Base-by-base conservation (phyloP, 148 eudicot species). In the Oxyria digyna region DNA sequence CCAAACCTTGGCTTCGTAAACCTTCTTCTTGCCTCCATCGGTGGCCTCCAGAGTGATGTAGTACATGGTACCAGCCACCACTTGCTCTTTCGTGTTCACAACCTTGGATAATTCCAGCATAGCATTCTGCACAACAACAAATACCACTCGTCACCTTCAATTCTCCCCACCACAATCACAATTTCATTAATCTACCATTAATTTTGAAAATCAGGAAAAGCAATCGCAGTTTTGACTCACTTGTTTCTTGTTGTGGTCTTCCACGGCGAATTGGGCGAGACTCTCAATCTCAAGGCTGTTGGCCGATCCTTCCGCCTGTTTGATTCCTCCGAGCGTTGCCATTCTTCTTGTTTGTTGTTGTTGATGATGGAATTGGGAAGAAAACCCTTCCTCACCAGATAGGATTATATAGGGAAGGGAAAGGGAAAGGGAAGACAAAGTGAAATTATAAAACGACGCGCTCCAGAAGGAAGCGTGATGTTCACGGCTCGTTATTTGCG, bases 1-100 rank as follows among this genome's bases (percentile, higher is more conserved):
- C 90, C 87, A 86, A 37, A 86, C 82, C 67, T 86, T 86, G 4
- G 91, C 85, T 72, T 84, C 87, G 41, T 81, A 86, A 65, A 75
- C 70, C 73, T 84, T 84, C 78, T 72, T 78, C 69, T 67, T 37
- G 26, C 71, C 85, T 8, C 80, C 82, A 55, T 86, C 91, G 3
- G 4, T 73, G 46, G 75, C 87, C 78, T 86, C 87, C 7, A 86
- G 71, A 20, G 87, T 86, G 14, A 86, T 76, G 65, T 84, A 78
- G 77, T 84, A 77, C 21, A 81, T 67, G 10, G 75, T 86, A n/a
- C 91, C 91, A 55, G 85, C 71, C 45, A 86, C 91, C 68, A 81
- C 83, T 74, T 86, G 91, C 67, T 81, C 72, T 70, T 78, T 86
- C 1, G 79, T 74, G 9, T 73, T 86, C 40, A 86, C 79, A 42